A percentile compares a stretch with the other conserved stretches of the same genome.
phyloP scores from a whole-genome alignment of 495 filamentous ascomycete genomes.

The Penicillium robsamsonii region DNA sequence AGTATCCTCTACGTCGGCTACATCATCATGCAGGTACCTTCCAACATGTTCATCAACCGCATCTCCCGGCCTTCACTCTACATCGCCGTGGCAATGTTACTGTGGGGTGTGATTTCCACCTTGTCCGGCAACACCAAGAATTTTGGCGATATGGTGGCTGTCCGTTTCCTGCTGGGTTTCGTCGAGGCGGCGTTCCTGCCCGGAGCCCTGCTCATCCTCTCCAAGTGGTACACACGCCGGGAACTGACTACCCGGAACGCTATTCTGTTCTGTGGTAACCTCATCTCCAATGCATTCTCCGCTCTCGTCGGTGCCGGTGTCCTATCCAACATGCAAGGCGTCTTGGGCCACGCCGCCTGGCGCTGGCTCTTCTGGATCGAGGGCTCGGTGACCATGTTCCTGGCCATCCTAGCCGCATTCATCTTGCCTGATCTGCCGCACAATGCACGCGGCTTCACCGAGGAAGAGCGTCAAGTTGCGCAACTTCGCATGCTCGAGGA shows the following conservation, averaged over 20 bases:
- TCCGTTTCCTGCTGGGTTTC: constrained; percentile 67
- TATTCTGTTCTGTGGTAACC: constrained; percentile 44
- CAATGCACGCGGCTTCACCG: constrained; percentile 66
- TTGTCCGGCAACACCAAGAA: constrained; percentile 53
- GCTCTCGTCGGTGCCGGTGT: constrained; percentile 55
- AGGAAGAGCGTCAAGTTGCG: constrained; percentile 65
- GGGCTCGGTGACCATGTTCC: constrained; percentile 32
- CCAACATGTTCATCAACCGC: constrained; percentile 44
- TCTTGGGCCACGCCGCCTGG: constrained; percentile 50
- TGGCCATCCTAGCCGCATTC: constrained; percentile 47
- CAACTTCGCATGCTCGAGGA: constrained; percentile 72
- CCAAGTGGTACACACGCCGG: constrained; percentile 47
- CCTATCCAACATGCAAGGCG: constrained; percentile 41
- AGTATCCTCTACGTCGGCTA: constrained; percentile 68
- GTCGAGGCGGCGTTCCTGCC: constrained; percentile 49
- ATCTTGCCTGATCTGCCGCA: constrained; percentile 72
- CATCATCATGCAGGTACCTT: constrained; percentile 35
- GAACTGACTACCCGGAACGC: constrained; percentile 45
- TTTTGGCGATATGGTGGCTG: constrained; percentile 57
- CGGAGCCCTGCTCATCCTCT: constrained; percentile 45
- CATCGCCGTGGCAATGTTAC: constrained; percentile 59
- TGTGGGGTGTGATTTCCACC: constrained; percentile 66
- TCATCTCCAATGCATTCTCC: constrained; percentile 62
- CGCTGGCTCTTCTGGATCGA: constrained; percentile 66
- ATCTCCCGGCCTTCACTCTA: constrained; percentile 56